Evolutionary conservation across 2,329 filamentous ascomycete species (phyloP), one percentile per base, ranked within the genome.

Genomic region (Lithohypha guttulata): DNA sequence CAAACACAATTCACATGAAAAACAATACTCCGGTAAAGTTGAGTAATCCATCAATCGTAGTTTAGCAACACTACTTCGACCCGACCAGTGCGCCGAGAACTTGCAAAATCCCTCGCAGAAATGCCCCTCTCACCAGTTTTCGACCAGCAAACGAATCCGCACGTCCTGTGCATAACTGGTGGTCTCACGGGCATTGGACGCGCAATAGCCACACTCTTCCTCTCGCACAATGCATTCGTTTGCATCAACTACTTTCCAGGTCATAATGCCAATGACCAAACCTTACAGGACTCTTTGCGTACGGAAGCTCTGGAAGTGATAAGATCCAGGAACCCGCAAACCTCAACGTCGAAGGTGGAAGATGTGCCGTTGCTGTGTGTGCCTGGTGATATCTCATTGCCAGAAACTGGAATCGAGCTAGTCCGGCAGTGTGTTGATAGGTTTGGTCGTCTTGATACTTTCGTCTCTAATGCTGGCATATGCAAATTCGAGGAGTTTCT

Each of bases 401-500:
- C 81, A 0, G 72, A 77, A 44, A 87, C 84, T 0, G 83, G 82
- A 6, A 64, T 69, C 29, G 63, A 70, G 19, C 70, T 94, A 17
- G 78, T 94, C 4, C 62, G 65, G 9, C 68, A 70, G 47, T 51
- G 53, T 4, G 52, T 56, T 1, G 32, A 43, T 2, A 37, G 42
- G 31, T 58, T 55, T 42, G 53, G 54, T 1, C 42, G 52, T 17
- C 30, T 58, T n/a, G 55, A 58, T 37, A 53, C 54, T 1, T 56
- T 58, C 32, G 49, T 58, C 9, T 53, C 53, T 9, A 58, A 58
- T 39, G 55, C 55, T 7, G 55, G 55, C 2, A 53, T 58, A 43
- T 94, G 85, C 67, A 73, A 82, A 47, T 95, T 95, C 61, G 79
- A 81, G 42, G 83, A 93, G 49, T 93, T 95, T 55, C 63, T 95